Evolutionary conservation across 2,329 filamentous ascomycete genomes (phyloP).

Genomic region (Periconia sp.): DNA sequence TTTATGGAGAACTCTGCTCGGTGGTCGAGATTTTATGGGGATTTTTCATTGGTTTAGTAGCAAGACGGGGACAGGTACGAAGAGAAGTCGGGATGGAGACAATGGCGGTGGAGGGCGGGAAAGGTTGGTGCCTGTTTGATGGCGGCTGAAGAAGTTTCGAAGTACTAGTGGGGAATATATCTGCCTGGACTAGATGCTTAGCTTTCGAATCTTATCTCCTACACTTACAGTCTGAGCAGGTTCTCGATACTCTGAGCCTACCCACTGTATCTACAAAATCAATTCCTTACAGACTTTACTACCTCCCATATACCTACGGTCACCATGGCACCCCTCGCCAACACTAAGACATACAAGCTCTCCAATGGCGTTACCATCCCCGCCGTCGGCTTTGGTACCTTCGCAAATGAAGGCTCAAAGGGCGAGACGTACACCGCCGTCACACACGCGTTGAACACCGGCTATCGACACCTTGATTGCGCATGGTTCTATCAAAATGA

Average conservation of each 20-base stretch:
- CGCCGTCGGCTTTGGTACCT: constrained; percentile 75
- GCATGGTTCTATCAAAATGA: constrained; percentile 78
- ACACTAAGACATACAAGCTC: constrained; percentile 56
- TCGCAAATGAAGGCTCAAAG: constrained; percentile 70
- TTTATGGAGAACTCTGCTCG: constrained; percentile 9
- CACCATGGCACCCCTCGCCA: constrained; percentile 36
- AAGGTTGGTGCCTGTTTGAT: too few species aligned
- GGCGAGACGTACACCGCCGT: constrained; percentile 62
- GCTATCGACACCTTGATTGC: constrained; percentile 71
- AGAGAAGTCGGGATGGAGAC: constrained; percentile 5
- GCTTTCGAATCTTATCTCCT: too few species aligned
- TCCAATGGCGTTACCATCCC: constrained; percentile 69
- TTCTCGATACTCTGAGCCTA: too few species aligned
- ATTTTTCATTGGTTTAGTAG: constrained; percentile 14
- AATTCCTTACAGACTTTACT: background rate
- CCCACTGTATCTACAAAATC: background rate
- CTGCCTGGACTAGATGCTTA: too few species aligned
- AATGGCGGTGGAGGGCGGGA: constrained; percentile 5
- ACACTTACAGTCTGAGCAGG: too few species aligned
- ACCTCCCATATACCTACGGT: constrained; percentile 6
- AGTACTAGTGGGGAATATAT: too few species aligned
- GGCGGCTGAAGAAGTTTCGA: too few species aligned
- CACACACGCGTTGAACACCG: constrained; percentile 62
- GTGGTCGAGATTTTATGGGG: constrained; percentile 27
- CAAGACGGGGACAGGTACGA: constrained; percentile 12